These are phyloP conservation scores for Penicillium angulare DNA, from an alignment of 495 filamentous ascomycete species.

Conservation along the genomic window DNA sequence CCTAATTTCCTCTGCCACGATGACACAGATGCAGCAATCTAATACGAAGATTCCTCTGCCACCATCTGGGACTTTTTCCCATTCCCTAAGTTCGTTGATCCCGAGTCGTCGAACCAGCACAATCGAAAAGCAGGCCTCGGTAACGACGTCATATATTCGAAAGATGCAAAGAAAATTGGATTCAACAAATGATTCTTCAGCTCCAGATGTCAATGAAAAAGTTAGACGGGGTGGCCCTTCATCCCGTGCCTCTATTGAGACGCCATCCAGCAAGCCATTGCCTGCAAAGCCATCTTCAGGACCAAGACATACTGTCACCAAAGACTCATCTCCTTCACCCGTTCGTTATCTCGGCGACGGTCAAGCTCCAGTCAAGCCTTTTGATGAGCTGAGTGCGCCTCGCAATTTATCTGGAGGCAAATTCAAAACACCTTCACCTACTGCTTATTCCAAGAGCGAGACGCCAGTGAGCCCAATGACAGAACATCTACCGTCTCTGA, in stretches of 20 bases:
- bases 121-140: background rate
- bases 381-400: too few relatives aligned
- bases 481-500: conserved; percentile 5
- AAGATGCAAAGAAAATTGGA: background rate
- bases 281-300: background rate
- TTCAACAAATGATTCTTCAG: background rate
- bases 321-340: conserved; percentile 1
- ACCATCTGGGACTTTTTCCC: background rate
- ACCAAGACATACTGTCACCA: background rate
- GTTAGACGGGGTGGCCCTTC: background rate
- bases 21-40: background rate
- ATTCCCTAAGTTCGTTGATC: background rate
- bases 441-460: background rate
- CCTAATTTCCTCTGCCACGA: background rate
- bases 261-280: background rate
- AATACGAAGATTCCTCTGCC: conserved; percentile 10
- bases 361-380: conserved; percentile 8
- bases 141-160: background rate
- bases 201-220: background rate
- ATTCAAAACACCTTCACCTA: too few relatives aligned
- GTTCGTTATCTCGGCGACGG: conserved; percentile 2
- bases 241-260: background rate
- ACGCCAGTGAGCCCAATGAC: background rate
- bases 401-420: too few relatives aligned
- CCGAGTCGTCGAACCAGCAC: background rate